These are phyloP conservation scores for Fusarium sp. DNA, from an alignment of 2,329 filamentous ascomycete species.

Conservation along the genomic window DNA sequence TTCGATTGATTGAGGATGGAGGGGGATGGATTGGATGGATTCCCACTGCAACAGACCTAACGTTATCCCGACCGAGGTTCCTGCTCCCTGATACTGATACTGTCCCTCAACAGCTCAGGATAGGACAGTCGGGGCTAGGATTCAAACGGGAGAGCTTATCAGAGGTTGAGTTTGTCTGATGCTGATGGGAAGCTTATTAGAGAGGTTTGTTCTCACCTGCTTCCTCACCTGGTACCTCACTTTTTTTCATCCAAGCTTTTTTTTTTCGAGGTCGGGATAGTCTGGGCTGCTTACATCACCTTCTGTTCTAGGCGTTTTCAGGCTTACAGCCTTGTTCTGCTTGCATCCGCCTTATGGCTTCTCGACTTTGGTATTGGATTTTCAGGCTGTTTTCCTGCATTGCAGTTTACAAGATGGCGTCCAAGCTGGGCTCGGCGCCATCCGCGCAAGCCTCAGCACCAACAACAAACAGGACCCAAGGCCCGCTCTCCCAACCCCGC, in stretches of 20 bases:
- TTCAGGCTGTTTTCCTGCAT: slow-evolving; percentile 14
- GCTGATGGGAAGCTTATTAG: slow-evolving; percentile 8
- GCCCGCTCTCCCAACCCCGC: slow-evolving; percentile 10
- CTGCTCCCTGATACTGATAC: slow-evolving; percentile 7
- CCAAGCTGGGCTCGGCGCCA: slow-evolving; percentile 26
- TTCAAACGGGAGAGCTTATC: slow-evolving; percentile 7
- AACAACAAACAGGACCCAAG: not conserved
- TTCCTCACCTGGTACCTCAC: not conserved
- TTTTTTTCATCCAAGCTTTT: not conserved
- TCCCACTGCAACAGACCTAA: not conserved
- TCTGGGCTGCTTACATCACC: slow-evolving; percentile 31
- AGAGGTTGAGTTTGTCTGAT: slow-evolving; percentile 14
- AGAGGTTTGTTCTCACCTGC: not conserved
- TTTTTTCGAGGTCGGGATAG: not conserved
- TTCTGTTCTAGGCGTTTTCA: slow-evolving; percentile 15
- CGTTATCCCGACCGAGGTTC: slow-evolving; percentile 6
- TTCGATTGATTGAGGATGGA: not conserved
- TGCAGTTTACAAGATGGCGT: slow-evolving; percentile 1
- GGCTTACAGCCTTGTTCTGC: slow-evolving; percentile 9
- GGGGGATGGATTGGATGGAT: not conserved
- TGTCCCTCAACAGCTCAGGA: not conserved
- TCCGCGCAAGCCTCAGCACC: slow-evolving; percentile 15
- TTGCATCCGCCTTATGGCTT: slow-evolving; percentile 10
- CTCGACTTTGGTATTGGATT: slow-evolving; percentile 15
- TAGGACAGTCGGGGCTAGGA: not conserved